phyloP scores from a whole-genome alignment of 768 basidiomycete species.

The Lactarius psammicola region DNA sequence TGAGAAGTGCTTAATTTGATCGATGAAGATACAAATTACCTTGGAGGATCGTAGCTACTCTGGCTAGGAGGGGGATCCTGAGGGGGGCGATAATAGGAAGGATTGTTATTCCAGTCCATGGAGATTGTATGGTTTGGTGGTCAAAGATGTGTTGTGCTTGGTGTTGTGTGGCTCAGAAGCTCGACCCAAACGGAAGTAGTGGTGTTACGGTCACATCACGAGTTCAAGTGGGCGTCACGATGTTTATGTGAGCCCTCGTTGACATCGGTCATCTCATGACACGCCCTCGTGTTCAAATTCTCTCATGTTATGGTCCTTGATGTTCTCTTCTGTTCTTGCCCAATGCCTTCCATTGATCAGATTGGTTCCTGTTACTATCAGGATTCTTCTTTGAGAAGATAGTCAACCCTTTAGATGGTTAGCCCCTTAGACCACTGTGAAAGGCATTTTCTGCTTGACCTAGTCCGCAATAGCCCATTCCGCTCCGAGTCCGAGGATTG shows the following conservation, averaged over 20 bases:
- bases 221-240: neutral
- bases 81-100: conserved; percentile 15
- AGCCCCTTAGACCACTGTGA: neutral
- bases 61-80: conserved; percentile 15
- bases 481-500: neutral
- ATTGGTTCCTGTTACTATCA: neutral
- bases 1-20: neutral
- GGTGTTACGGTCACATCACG: conserved; percentile 1
- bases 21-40: conserved; percentile 14
- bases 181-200: neutral
- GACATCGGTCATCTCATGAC: neutral
- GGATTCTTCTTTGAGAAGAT: too few relatives aligned
- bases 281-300: too few relatives aligned
- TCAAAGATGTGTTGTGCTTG: neutral
- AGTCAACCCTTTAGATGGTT: neutral
- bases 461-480: neutral
- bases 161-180: neutral
- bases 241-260: too few relatives aligned
- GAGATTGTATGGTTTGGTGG: conserved; percentile 5
- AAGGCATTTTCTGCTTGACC: neutral
- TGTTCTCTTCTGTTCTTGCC: neutral
- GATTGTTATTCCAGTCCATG: conserved; percentile 19
- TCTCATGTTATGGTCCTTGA: too few relatives aligned
- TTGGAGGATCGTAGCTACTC: neutral
- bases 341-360: neutral